Conservation (phyloP, 1,284 basidiomycete genomes). For the Boletus sp. region DNA sequence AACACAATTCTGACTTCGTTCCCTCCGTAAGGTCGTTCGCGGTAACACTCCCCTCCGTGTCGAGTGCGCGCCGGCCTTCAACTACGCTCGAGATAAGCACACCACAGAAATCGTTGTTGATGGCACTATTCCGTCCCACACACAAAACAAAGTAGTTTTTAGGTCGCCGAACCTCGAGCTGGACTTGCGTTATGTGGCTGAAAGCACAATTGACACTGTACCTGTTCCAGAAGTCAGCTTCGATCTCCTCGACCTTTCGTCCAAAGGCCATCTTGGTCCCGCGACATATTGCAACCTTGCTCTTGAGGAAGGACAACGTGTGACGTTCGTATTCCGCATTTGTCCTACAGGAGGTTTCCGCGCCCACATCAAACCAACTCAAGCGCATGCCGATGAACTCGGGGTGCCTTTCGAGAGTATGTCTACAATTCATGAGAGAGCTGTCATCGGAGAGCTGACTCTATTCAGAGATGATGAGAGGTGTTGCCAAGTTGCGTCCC, state of each 20-base stretch:
- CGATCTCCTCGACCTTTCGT: conserved; percentile 54
- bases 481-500: conserved; percentile 48
- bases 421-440: background rate
- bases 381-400: conserved; percentile 39
- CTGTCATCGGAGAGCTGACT: conserved; percentile 10
- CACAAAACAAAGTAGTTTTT: conserved; percentile 68
- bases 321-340: conserved; percentile 79
- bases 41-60: conserved; percentile 72
- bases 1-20: background rate
- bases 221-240: conserved; percentile 53
- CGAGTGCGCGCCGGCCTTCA: conserved; percentile 91
- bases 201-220: conserved; percentile 48
- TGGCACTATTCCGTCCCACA: conserved; percentile 28
- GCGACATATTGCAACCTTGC: conserved; percentile 51
- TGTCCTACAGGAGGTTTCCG: conserved; percentile 40
- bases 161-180: conserved; percentile 53
- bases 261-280: conserved; percentile 64
- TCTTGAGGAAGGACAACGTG: conserved; percentile 77
- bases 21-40: conserved; percentile 58
- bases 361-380: conserved; percentile 28
- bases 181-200: conserved; percentile 73
- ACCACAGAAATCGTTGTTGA: conserved; percentile 56
- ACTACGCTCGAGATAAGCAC: conserved; percentile 80
- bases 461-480: conserved; percentile 41
- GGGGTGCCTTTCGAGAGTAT: conserved; percentile 49